Conservation (phyloP, 2,329 filamentous ascomycete genomes). For the Albifimbria verrucaria region DNA sequence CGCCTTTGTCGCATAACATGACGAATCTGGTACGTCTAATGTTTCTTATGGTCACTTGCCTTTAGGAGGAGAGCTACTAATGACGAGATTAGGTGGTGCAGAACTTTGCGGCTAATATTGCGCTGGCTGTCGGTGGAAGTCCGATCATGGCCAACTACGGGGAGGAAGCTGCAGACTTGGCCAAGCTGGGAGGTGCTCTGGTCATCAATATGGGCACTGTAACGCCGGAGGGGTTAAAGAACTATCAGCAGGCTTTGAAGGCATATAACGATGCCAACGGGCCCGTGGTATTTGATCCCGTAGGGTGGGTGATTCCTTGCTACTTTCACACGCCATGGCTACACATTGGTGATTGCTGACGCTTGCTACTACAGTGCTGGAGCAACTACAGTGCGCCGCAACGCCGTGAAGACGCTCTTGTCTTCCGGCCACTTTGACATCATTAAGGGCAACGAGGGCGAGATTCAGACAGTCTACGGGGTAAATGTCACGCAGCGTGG, state of each 20-base stretch:
- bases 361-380: conserved; percentile 67
- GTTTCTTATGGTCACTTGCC: neutral
- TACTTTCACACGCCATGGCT: neutral
- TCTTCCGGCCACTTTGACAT: conserved; percentile 74
- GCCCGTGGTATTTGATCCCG: conserved; percentile 83
- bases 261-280: conserved; percentile 78
- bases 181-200: conserved; percentile 69
- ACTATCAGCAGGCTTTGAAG: conserved; percentile 69
- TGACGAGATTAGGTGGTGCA: conserved; percentile 64
- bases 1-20: conserved; percentile 91
- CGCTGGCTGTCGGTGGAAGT: conserved; percentile 77
- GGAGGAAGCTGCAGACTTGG: conserved; percentile 78
- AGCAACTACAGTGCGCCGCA: conserved; percentile 70
- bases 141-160: conserved; percentile 94
- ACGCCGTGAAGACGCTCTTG: conserved; percentile 69
- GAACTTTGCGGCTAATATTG: conserved; percentile 91
- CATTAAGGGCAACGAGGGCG: conserved; percentile 92
- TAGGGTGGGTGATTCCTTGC: conserved; percentile 57
- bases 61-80: neutral
- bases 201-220: conserved; percentile 96
- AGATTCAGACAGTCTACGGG: conserved; percentile 72
- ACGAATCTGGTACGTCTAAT: conserved; percentile 67
- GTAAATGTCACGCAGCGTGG: conserved; percentile 62
- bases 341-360: too few species aligned
- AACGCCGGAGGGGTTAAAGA: conserved; percentile 68